Evolutionary conservation across 2,329 filamentous ascomycete species (phyloP).

Genomic region (Akanthomyces muscarius): DNA sequence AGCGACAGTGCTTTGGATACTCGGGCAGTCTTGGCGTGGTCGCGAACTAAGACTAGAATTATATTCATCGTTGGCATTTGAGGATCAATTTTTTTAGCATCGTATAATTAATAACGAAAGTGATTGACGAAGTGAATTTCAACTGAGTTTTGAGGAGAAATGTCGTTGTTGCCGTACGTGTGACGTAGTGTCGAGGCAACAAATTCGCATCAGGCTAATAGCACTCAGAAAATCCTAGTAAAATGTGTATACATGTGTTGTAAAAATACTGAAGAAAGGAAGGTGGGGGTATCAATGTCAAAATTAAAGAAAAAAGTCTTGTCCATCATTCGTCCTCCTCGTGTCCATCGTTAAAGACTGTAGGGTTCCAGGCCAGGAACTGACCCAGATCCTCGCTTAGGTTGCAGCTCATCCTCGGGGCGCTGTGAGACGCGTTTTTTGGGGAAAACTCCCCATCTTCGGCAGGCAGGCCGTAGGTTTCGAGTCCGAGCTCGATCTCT

Average conservation of each 20-base stretch:
- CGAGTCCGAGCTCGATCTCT: conserved; percentile 1
- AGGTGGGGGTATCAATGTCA: conserved; percentile 11
- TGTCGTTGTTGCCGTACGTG: too few species aligned
- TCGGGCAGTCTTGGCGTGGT: not conserved
- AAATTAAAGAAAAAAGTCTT: conserved; percentile 13
- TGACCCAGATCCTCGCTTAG: conserved; percentile 56
- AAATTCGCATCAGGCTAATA: not conserved
- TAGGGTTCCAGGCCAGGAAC: conserved; percentile 54
- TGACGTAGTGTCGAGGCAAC: not conserved
- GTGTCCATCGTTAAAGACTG: conserved; percentile 39
- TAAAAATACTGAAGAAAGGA: not conserved
- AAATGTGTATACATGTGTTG: not conserved
- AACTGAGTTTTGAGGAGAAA: too few species aligned
- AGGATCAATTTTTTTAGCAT: too few species aligned
- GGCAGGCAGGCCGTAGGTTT: not conserved
- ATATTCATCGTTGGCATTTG: too few species aligned
- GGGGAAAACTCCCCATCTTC: not conserved
- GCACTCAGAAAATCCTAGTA: not conserved
- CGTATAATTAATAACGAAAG: too few species aligned
- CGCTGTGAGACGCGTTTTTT: conserved; percentile 3
- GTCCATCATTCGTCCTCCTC: conserved; percentile 24
- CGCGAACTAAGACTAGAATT: not conserved
- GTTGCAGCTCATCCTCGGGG: conserved; percentile 58
- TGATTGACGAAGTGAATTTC: too few species aligned
- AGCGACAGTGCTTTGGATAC: not conserved